Evolutionary conservation across 2,329 filamentous ascomycete species (phyloP).

Genomic region (Colletotrichum euphorbiae): DNA sequence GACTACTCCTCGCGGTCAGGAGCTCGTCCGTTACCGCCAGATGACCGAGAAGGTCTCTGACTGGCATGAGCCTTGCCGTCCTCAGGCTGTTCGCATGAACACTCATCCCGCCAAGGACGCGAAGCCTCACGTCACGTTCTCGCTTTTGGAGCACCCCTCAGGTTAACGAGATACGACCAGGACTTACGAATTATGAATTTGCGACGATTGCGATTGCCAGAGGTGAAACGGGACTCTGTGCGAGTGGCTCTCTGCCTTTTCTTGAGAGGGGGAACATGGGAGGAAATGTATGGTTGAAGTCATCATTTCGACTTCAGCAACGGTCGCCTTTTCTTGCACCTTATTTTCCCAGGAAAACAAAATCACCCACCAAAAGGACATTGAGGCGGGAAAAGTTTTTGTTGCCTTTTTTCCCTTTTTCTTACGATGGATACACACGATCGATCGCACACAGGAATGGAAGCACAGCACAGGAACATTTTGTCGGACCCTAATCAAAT

Average conservation of each 20-base stretch:
- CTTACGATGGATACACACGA: conserved; percentile 21
- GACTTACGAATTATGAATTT: conserved; percentile 37
- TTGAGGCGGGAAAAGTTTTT: conserved; percentile 25
- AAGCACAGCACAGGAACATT: conserved; percentile 28
- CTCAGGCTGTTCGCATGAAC: conserved; percentile 32
- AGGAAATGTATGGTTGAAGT: conserved; percentile 19
- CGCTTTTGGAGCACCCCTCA: conserved; percentile 26
- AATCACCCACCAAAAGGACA: conserved; percentile 32
- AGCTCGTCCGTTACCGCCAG: conserved; percentile 59
- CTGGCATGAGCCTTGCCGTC: conserved; percentile 40
- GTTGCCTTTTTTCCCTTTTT: conserved; percentile 17
- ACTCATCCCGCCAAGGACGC: conserved; percentile 35
- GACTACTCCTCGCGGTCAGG: conserved; percentile 55
- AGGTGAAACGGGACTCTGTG: conserved; percentile 42
- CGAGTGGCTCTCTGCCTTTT: conserved; percentile 16
- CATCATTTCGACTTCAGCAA: conserved; percentile 3
- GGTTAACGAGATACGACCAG: conserved; percentile 20
- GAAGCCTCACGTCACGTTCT: conserved; percentile 39
- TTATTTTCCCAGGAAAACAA: conserved; percentile 31
- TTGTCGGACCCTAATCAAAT: conserved; percentile 26
- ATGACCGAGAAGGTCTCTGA: conserved; percentile 46
- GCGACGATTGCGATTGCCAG: conserved; percentile 34
- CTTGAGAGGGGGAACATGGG: conserved; percentile 3
- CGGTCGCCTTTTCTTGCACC: conserved; percentile 14
- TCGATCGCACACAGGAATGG: conserved; percentile 26